These are phyloP conservation scores for Pyricularia grisea DNA, from an alignment of 2,329 filamentous ascomycete species.

Conservation along the genomic window DNA sequence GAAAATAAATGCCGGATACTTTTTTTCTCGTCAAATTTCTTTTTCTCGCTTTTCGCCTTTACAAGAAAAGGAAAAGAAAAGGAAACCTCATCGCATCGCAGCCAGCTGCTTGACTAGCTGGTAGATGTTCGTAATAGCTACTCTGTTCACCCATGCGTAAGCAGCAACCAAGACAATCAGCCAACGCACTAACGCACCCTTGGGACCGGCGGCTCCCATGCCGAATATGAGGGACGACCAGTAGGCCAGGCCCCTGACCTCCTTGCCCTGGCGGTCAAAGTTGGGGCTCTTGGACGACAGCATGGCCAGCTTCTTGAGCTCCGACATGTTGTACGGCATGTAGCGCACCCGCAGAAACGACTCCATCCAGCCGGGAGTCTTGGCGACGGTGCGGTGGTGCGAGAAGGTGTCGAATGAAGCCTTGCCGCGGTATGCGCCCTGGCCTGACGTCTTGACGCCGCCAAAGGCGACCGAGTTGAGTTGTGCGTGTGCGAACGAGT, in stretches of 20 bases:
- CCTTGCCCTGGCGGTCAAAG: conserved; percentile 52
- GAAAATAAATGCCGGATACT: too few species aligned
- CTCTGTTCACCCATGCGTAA: conserved; percentile 18
- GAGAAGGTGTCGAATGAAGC: conserved; percentile 62
- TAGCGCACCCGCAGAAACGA: conserved; percentile 57
- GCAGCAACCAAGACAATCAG: conserved; percentile 28
- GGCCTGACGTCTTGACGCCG: conserved; percentile 71
- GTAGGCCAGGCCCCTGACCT: conserved; percentile 40
- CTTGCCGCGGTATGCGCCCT: conserved; percentile 68
- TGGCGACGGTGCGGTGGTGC: conserved; percentile 46
- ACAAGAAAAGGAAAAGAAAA: too few species aligned
- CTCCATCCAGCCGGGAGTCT: conserved; percentile 60
- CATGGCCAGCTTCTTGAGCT: conserved; percentile 33
- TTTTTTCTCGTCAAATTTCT: too few species aligned
- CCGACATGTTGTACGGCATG: conserved; percentile 45
- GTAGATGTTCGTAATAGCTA: background rate
- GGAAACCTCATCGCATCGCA: background rate
- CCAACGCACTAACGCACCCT: conserved; percentile 45
- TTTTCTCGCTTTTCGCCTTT: too few species aligned
- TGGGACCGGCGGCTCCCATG: conserved; percentile 37
- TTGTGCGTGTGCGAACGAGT: conserved; percentile 34
- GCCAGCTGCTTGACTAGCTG: background rate
- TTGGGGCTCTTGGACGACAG: conserved; percentile 39
- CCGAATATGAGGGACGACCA: conserved; percentile 41
- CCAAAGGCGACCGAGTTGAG: conserved; percentile 70